These are phyloP conservation scores for Raphanus hybrid DNA, from an alignment of 441 rosid genomes.

Conservation along the genomic window DNA sequence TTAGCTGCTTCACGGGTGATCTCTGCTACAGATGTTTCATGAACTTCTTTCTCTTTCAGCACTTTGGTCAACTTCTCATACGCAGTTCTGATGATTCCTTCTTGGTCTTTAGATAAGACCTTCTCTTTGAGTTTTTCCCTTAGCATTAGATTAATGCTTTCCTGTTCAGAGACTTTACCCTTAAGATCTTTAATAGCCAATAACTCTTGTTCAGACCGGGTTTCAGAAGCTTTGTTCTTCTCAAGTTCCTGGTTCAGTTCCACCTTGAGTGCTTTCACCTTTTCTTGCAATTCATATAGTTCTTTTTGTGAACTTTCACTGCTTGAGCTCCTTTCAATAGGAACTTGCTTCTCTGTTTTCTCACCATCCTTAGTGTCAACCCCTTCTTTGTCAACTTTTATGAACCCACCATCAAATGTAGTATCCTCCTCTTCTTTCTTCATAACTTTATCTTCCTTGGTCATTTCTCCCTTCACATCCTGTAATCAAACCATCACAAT, in stretches of 20 bases:
- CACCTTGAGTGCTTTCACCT: constrained; percentile 63
- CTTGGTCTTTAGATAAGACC: constrained; percentile 56
- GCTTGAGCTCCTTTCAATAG: constrained; percentile 43
- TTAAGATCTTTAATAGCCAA: constrained; percentile 12
- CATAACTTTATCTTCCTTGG: constrained; percentile 48
- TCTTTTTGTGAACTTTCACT: constrained; percentile 54
- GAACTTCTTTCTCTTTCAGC: constrained; percentile 34
- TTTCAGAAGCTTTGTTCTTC: too few relatives aligned
- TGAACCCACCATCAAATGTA: constrained; percentile 13
- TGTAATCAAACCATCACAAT: constrained; percentile 24
- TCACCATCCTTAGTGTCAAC: constrained; percentile 52
- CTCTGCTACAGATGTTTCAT: background rate
- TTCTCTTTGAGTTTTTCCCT: constrained; percentile 26
- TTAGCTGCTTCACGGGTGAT: background rate
- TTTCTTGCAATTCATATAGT: constrained; percentile 68
- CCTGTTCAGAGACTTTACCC: too few relatives aligned
- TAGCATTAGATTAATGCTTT: too few relatives aligned
- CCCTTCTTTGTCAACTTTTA: constrained; percentile 86
- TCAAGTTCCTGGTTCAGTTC: constrained; percentile 60
- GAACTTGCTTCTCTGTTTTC: constrained; percentile 19
- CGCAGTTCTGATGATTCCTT: constrained; percentile 58
- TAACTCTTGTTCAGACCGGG: too few relatives aligned
- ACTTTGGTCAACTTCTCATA: constrained; percentile 67
- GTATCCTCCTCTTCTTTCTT: constrained; percentile 81
- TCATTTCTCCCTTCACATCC: constrained; percentile 52